Conservation (phyloP, 2,329 filamentous ascomycete species). For the Neodidymelliopsis sp. region DNA sequence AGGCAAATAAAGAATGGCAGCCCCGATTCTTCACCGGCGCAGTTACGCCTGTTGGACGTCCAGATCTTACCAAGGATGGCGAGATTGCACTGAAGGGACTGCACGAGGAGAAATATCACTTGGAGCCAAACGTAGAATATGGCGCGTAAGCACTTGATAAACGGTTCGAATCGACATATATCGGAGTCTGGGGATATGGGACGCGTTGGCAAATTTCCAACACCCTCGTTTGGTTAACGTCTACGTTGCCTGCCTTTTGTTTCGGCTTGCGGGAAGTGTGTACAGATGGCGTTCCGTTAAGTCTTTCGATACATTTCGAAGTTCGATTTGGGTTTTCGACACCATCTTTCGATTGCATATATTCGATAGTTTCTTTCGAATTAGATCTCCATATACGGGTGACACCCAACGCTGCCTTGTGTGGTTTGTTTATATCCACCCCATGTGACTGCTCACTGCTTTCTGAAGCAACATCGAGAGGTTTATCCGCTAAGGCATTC, state of each 20-base stretch:
- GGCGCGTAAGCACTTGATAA: constrained; percentile 37
- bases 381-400: too few relatives aligned
- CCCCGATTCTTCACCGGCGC: constrained; percentile 84
- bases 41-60: constrained; percentile 66
- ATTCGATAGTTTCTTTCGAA: constrained; percentile 14
- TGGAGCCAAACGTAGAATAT: constrained; percentile 56
- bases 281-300: constrained; percentile 19
- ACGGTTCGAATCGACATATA: constrained; percentile 1
- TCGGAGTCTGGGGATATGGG: constrained; percentile 4
- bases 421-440: too few relatives aligned
- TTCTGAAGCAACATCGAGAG: too few relatives aligned
- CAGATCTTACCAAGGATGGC: constrained; percentile 70
- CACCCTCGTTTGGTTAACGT: constrained; percentile 14
- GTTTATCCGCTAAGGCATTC: too few relatives aligned
- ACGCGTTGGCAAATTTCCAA: constrained; percentile 3
- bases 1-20: constrained; percentile 72
- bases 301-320: constrained; percentile 14
- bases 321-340: constrained; percentile 1
- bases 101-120: constrained; percentile 59
- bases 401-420: too few relatives aligned
- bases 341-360: constrained; percentile 16
- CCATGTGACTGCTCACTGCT: too few relatives aligned
- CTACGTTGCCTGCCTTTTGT: constrained; percentile 1
- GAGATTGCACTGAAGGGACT: constrained; percentile 63
- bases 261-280: constrained; percentile 14